Percentiles rank a stretch among this genome's conserved stretches.
Evolutionary conservation across 1,284 basidiomycete genomes (phyloP).

Genomic region (Naganishia liquefaciens): DNA sequence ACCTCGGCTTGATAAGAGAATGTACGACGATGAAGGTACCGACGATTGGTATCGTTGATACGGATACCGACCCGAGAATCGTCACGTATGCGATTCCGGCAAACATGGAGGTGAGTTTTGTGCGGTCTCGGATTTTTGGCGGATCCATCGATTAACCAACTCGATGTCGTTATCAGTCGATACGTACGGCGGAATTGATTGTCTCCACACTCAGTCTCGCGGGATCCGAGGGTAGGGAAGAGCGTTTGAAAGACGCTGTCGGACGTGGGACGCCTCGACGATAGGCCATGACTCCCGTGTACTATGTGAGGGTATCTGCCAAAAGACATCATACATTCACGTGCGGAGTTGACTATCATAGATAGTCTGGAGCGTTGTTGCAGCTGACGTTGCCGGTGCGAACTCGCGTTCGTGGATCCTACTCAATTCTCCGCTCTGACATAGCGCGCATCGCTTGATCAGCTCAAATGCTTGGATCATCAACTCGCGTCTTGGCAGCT

Average conservation of each 20-base stretch:
- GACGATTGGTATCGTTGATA: constrained; percentile 87
- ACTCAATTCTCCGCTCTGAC: too few species aligned
- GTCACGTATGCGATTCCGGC: constrained; percentile 99
- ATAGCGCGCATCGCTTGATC: too few species aligned
- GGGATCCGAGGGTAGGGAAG: constrained; percentile 69
- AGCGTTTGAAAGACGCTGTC: constrained; percentile 52
- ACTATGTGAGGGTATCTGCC: too few species aligned
- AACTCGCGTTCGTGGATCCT: too few species aligned
- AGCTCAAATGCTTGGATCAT: too few species aligned
- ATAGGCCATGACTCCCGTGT: too few species aligned
- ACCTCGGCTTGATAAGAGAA: constrained; percentile 80
- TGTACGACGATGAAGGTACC: constrained; percentile 80
- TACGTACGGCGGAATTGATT: constrained; percentile 85
- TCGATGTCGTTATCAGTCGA: constrained; percentile 46
- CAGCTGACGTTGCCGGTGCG: too few species aligned
- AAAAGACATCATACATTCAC: too few species aligned
- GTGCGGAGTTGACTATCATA: too few species aligned
- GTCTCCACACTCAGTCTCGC: constrained; percentile 89
- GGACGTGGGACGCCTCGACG: constrained; percentile 31
- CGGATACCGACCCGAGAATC: constrained; percentile 90
- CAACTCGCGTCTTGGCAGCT: too few species aligned
- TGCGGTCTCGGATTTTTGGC: background rate
- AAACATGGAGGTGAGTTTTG: constrained; percentile 78
- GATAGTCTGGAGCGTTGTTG: too few species aligned
- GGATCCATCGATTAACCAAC: background rate